These are phyloP conservation scores for Backusella tarrabulga DNA, from an alignment of 192 early-diverging fungal species.

Conservation along the genomic window DNA sequence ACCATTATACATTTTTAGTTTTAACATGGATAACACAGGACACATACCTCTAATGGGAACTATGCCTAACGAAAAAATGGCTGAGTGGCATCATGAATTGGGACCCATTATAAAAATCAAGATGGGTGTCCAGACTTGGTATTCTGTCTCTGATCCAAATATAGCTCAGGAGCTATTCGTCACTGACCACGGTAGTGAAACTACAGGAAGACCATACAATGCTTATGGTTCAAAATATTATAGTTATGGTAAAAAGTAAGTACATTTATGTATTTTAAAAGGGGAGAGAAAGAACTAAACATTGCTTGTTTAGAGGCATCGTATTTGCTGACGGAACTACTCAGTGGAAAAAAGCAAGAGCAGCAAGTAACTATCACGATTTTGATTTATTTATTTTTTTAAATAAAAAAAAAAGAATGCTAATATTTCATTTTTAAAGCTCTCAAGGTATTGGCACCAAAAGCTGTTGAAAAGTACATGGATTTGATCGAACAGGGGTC, in stretches of 20 bases:
- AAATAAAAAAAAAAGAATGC: neutral
- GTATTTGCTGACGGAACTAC: neutral
- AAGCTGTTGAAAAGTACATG: neutral
- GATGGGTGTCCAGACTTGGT: conserved; percentile 11
- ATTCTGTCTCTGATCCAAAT: neutral
- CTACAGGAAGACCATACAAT: neutral
- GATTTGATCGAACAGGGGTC: neutral
- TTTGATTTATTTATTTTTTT: neutral
- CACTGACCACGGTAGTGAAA: neutral
- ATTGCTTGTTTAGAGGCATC: neutral
- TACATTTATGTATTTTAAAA: neutral
- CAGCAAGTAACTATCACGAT: conserved; percentile 1
- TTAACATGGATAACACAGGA: neutral
- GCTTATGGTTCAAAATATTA: neutral
- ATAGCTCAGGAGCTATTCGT: conserved; percentile 6
- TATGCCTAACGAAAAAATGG: neutral
- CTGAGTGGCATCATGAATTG: neutral
- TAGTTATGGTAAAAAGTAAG: neutral
- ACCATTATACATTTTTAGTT: no score
- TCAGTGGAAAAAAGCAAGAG: conserved; percentile 10
- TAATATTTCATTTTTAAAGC: neutral
- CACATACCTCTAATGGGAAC: neutral
- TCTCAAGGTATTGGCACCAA: neutral
- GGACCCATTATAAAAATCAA: conserved; percentile 4
- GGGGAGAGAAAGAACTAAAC: neutral